Base-by-base conservation (phyloP, 148 eudicot species). In the Diospyros kaki region DNA sequence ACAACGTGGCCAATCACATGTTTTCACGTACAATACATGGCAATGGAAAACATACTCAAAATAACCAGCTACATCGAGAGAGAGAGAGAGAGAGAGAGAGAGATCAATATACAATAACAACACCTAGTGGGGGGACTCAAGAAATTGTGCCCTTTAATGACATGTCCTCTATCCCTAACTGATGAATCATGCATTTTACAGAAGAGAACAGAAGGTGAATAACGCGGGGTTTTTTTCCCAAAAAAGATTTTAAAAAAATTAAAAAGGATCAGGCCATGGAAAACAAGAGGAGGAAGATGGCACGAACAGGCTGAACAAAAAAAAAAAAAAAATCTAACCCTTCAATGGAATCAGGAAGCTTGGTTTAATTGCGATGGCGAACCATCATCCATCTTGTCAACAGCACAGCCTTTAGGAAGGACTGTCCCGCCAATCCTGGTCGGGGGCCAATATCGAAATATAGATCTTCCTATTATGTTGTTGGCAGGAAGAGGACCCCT, bases 401-500 rank as follows among this genome's bases (percentile, higher is more conserved):
- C 71, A 43, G 89, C 91, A 84, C 99, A 95, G 42, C 94, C 84
- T 17, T 83, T 84, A 1, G 96, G 88, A 54, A 77, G 82, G 74
- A 93, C 86, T 28, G 97, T 95, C 75, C 96, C 89, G 70, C 91
- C 99, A 64, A 93, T 75, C 81, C 96, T 86, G 56, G 75, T 55
- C 4, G 93, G 97, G 58, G 97, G 98, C 97, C 97, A 95, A 75
- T 95, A 95, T 42, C 94, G 87, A 67, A 95, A 81, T 58, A 95
- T 58, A 6, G 99, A 89, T 88, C 97, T 90, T 68, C 99, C 97
- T 4, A 95, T 82, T 14, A 95, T 91, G 73, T 93, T 95, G 82
- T 90, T 93, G 15, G 88, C 88, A 2, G 97, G 99, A 73, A 95
- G 89, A 15, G 99, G 86, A 64, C 97, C 99, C 98, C 98, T 94